Base-by-base conservation (phyloP, 208 protist genomes). In the Trypanosoma congolense region DNA sequence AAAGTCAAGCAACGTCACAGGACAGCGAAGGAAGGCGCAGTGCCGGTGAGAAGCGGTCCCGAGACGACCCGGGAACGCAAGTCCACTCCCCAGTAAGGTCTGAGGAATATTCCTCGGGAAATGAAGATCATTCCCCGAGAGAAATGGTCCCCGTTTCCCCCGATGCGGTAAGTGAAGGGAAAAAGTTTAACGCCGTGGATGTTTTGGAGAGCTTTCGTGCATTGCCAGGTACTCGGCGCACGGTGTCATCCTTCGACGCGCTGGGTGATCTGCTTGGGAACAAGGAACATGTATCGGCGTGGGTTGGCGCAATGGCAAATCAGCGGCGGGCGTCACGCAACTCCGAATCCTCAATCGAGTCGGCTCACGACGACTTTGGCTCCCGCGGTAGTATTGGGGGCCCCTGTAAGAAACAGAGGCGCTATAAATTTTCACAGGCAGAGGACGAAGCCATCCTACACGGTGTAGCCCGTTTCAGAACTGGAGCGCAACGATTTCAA, bases 391-490 rank as follows among this genome's bases (percentile, higher is more conserved):
- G n/a, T n/a, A 6, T 8, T 52, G n/a, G 14, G n/a, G 33, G 16
- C 26, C 35, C 22, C 21, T 52, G 22, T 24, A 16, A 3, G 14
- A 54, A 38, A 26, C 64, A 63, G 29, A 59, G 50, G 21, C 76
- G 80, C 0, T 72, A 78, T n/a, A 46, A 68, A 30, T 94, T 90
- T 48, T 88, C 71, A 5, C 49, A 46, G 22, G 50, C 66, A 58
- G 87, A 94, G 65, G 83, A 94, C 40, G 58, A 56, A 0, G 83
- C 83, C 9, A 94, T 94, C 52, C 47, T 90, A 12, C 64, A 76
- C 25, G 87, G 87, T n/a, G 65, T 94, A 0, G 75, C 71, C 14
- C 77, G 65, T 29, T 91, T 79, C 48, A 73, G 70, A 14, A 56
- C 73, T 50, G 56, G 61, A 4, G 54, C 73, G 9, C 54, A 70